A percentile compares a stretch with the other conserved stretches of the same genome.
Evolutionary conservation across 2,329 filamentous ascomycete species (phyloP).

Genomic region (Colletotrichum truncatum): DNA sequence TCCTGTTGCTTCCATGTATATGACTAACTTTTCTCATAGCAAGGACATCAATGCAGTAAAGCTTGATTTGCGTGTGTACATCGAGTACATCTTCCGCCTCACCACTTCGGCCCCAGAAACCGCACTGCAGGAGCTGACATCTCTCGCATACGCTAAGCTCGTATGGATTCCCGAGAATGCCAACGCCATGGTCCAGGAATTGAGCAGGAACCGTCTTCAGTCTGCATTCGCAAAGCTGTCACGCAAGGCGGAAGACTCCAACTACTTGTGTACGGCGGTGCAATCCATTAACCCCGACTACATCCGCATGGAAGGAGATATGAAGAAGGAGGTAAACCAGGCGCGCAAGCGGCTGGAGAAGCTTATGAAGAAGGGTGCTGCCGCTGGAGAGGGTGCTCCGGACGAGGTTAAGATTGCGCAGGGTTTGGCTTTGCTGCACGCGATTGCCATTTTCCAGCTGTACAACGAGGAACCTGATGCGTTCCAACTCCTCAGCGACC

Average conservation of each 20-base stretch:
- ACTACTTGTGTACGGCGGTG: slow-evolving; percentile 62
- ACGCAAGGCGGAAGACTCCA: slow-evolving; percentile 60
- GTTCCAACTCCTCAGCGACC: slow-evolving; percentile 81
- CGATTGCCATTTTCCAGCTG: slow-evolving; percentile 85
- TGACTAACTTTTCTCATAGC: slow-evolving; percentile 36
- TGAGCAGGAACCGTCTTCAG: slow-evolving; percentile 65
- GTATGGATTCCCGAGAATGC: slow-evolving; percentile 37
- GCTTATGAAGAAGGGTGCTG: slow-evolving; percentile 51
- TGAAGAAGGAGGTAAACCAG: slow-evolving; percentile 60
- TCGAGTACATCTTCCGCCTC: slow-evolving; percentile 63
- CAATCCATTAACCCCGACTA: slow-evolving; percentile 61
- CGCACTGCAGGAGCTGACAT: slow-evolving; percentile 62
- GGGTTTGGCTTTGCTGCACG: slow-evolving; percentile 83
- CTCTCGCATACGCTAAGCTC: slow-evolving; percentile 62
- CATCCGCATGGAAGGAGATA: slow-evolving; percentile 64
- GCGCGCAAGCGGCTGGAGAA: slow-evolving; percentile 63
- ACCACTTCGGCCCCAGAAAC: slow-evolving; percentile 48
- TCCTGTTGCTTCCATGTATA: slow-evolving; percentile 37
- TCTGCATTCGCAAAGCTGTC: slow-evolving; percentile 68
- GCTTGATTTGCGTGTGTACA: slow-evolving; percentile 56
- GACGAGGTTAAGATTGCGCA: slow-evolving; percentile 56
- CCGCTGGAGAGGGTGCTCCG: slow-evolving; percentile 39
- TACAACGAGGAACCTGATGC: slow-evolving; percentile 92
- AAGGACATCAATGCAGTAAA: slow-evolving; percentile 47
- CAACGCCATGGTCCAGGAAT: slow-evolving; percentile 48